Evolutionary conservation across 768 basidiomycete species (phyloP).

Genomic region (Epithele typhae): DNA sequence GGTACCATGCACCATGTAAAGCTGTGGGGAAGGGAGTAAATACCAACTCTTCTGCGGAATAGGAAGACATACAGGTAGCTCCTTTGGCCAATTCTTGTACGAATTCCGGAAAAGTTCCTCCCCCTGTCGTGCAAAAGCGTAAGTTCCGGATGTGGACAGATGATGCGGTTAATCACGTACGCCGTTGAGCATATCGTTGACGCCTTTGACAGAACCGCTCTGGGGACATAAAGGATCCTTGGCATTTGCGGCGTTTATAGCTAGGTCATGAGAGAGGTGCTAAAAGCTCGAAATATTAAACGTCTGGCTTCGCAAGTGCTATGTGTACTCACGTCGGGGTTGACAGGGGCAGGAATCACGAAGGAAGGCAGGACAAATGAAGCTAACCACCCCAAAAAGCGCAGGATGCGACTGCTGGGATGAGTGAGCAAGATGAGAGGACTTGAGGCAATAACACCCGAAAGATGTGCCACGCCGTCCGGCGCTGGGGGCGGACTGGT

Average conservation of each 20-base stretch:
- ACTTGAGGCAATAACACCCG: slow-evolving; percentile 63
- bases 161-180: slow-evolving; percentile 8
- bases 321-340: neutral
- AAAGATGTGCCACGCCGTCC: slow-evolving; percentile 37
- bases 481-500: slow-evolving; percentile 25
- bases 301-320: neutral
- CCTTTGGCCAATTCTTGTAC: slow-evolving; percentile 57
- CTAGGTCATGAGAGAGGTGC: slow-evolving; percentile 57
- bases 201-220: slow-evolving; percentile 37
- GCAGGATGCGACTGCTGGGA: slow-evolving; percentile 35
- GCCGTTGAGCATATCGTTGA: slow-evolving; percentile 20
- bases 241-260: slow-evolving; percentile 38
- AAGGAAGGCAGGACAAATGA: neutral
- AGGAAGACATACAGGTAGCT: slow-evolving; percentile 46
- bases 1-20: no score
- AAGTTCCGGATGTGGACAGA: no score
- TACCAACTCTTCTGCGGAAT: no score
- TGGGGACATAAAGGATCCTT: slow-evolving; percentile 57
- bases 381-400: neutral
- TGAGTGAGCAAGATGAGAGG: slow-evolving; percentile 62
- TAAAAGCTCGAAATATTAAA: slow-evolving; percentile 21
- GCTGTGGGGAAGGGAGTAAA: no score
- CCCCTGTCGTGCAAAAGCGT: no score
- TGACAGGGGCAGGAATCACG: neutral
- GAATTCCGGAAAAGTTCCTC: slow-evolving; percentile 45